Percentiles rank a stretch among this genome's conserved stretches.
Evolutionary conservation across 768 basidiomycete species (phyloP).

Genomic region (Lactifluus pinguis): DNA sequence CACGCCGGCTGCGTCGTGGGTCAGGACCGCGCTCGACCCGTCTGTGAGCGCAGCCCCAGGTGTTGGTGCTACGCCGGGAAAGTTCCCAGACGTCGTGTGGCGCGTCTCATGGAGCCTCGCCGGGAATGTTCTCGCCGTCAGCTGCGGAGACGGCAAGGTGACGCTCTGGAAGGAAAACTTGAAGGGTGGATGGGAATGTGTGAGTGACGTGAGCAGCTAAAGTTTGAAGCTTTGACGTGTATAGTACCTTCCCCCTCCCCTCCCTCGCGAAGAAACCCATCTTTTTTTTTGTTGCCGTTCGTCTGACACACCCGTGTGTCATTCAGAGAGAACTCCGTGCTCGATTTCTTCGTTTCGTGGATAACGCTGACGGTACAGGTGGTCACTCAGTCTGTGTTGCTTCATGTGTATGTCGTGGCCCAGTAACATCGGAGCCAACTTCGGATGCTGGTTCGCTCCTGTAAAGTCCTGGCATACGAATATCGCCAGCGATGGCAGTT

Average conservation of each 20-base stretch:
- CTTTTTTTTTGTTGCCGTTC: background rate
- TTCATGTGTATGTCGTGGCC: no score
- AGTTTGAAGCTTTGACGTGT: conserved; percentile 12
- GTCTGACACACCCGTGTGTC: no score
- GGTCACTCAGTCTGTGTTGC: no score
- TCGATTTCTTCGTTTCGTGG: background rate
- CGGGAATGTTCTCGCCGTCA: conserved; percentile 92
- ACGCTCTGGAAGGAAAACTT: conserved; percentile 98
- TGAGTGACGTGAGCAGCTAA: conserved; percentile 87
- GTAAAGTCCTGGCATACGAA: no score
- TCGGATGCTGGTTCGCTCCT: no score
- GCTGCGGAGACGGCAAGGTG: conserved; percentile 96
- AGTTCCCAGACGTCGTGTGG: conserved; percentile 97
- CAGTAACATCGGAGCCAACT: no score
- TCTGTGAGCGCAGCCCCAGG: conserved; percentile 38
- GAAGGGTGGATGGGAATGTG: conserved; percentile 93
- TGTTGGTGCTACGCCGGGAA: conserved; percentile 47
- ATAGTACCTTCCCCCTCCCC: background rate
- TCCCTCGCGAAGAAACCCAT: background rate
- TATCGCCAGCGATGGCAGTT: no score
- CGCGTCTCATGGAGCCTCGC: conserved; percentile 97
- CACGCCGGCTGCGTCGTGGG: conserved; percentile 62
- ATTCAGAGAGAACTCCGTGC: background rate
- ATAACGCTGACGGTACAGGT: no score
- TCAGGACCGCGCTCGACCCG: conserved; percentile 72